These are phyloP conservation scores for Trypanosoma cruzi DNA, from an alignment of 208 protist species.

Conservation along the genomic window DNA sequence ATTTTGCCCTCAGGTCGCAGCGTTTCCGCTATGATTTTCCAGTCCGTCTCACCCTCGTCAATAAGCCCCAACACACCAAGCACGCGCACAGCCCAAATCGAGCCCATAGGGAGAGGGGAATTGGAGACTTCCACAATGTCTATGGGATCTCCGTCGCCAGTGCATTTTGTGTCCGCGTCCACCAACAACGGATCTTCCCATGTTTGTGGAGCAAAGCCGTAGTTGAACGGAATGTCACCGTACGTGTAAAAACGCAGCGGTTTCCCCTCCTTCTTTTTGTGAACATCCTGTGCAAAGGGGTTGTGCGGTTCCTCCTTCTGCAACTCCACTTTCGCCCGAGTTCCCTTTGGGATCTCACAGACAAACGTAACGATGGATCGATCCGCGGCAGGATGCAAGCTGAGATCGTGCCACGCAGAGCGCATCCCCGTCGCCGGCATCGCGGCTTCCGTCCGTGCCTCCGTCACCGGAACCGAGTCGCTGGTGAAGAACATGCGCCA, in stretches of 20 bases:
- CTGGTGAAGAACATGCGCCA: conserved; percentile 68
- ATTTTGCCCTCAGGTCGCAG: conserved; percentile 28
- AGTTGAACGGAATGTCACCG: conserved; percentile 94
- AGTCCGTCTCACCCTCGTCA: conserved; percentile 93
- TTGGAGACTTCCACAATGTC: conserved; percentile 88
- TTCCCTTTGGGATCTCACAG: conserved; percentile 89
- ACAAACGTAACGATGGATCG: conserved; percentile 64
- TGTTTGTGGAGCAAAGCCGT: conserved; percentile 95
- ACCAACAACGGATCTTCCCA: conserved; percentile 82
- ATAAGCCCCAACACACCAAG: conserved; percentile 90
- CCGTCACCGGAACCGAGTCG: neutral
- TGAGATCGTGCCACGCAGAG: conserved; percentile 83
- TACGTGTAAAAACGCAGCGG: conserved; percentile 85
- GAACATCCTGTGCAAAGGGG: conserved; percentile 92
- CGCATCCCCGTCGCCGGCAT: neutral
- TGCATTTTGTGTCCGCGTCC: conserved; percentile 55
- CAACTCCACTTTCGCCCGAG: conserved; percentile 93
- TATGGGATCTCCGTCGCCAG: conserved; percentile 91
- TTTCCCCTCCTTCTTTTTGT: conserved; percentile 47
- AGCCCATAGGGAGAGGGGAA: conserved; percentile 34
- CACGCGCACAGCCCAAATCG: conserved; percentile 66
- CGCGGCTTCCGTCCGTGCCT: neutral
- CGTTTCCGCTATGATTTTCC: conserved; percentile 87
- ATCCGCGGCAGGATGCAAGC: conserved; percentile 36
- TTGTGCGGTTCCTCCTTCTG: conserved; percentile 88